Evolutionary conservation across 2,329 filamentous ascomycete species (phyloP), one percentile per base, ranked within the genome.

Genomic region (Purpureocillium lavendulum): DNA sequence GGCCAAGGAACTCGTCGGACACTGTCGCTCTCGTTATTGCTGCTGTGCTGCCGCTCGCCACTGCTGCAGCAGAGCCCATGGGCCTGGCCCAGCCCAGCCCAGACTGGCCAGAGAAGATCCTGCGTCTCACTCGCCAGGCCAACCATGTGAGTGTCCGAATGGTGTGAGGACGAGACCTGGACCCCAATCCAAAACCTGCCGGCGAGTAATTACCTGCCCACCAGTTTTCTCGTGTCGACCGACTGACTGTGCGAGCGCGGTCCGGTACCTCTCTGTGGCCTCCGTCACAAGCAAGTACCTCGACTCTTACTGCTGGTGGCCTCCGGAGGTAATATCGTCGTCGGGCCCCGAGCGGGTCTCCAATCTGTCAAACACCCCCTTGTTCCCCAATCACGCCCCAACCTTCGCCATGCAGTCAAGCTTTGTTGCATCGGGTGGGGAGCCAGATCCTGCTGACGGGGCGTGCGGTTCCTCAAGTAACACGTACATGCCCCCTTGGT

Each of bases 331-430:
- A 29, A 29, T 16, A 36, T 36, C 26, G 24, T 13, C 24, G 29
- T 30, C 11, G 26, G 14, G 35, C 28, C 35, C 14, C n/a, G 35
- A 9, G 35, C 12, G 26, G 35, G 35, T 30, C 35, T 30, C 12
- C 26, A 11, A 17, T 4, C 35, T 30, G 33, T 34, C 33, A 34
- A 24, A 21, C 36, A 21, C 36, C 35, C 36, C 16, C 30, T 26
- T 14, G 5, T 8, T 24, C 21, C 30, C 30, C 30, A 33, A 24
- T 33, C 36, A 15, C 28, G 15, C 26, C 12, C 15, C 24, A 18
- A 11, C 21, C 16, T 30, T 30, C 30, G 38, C 15, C 38, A 39
- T 39, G 38, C 32, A 35, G 32, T 31, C 32, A n/a, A 26, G 38
- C 15, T 30, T 10, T 13, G 26, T 35, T 29, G 38, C 38, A 26